Evolutionary conservation across 371 early-diverging fungal species (phyloP).

Genomic region (Mortierella sp.): DNA sequence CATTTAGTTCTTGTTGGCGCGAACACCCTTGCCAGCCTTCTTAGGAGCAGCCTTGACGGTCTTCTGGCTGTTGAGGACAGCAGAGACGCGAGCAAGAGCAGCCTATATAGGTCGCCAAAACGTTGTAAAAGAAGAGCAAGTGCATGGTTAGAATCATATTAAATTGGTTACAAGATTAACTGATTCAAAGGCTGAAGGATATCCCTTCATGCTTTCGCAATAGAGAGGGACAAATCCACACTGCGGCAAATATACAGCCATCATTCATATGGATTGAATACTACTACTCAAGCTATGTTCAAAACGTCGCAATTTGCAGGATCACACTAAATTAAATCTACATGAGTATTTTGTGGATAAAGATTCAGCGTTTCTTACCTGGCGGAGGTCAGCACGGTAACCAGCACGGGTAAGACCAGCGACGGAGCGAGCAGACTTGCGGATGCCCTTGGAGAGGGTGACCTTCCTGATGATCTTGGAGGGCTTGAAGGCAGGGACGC

Average conservation of each 20-base stretch:
- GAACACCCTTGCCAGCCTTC: constrained; percentile 67
- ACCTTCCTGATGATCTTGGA: constrained; percentile 67
- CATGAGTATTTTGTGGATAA: not conserved
- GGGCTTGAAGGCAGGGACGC: constrained; percentile 25
- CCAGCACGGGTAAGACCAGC: constrained; percentile 73
- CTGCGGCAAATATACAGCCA: too few species aligned
- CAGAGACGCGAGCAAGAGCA: constrained; percentile 86
- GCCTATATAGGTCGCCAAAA: constrained; percentile 61
- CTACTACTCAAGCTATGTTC: too few species aligned
- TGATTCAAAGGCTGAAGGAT: too few species aligned
- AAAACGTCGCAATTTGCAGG: too few species aligned
- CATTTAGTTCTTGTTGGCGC: constrained; percentile 57
- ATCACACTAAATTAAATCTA: not conserved
- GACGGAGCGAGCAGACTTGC: constrained; percentile 79
- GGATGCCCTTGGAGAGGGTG: constrained; percentile 75
- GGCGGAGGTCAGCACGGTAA: constrained; percentile 87
- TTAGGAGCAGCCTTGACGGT: constrained; percentile 71
- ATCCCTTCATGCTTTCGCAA: too few species aligned
- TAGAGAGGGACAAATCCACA: too few species aligned
- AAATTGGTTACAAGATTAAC: too few species aligned
- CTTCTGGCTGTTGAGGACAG: constrained; percentile 76
- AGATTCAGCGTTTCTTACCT: constrained; percentile 59
- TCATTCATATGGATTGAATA: too few species aligned
- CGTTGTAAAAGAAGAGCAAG: not conserved
- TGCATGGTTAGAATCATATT: too few species aligned